Conservation (phyloP, 2,329 filamentous ascomycete genomes). For the Dothideomycetes sp. region DNA sequence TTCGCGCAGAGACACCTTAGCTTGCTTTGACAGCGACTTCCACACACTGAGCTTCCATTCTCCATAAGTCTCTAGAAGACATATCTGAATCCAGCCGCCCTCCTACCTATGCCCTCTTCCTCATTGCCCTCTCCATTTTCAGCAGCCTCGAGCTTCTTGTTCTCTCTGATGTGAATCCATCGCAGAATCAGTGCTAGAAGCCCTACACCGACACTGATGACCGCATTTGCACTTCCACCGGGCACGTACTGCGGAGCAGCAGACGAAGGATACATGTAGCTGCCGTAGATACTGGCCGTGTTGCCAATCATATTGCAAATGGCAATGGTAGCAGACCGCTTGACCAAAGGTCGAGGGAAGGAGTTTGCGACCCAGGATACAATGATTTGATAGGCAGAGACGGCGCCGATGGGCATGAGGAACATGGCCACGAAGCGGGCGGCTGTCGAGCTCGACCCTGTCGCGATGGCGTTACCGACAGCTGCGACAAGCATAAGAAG, state of each 20-base stretch:
- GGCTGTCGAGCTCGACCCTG: conserved; percentile 37
- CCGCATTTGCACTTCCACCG: too few species aligned
- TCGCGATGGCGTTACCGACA: conserved; percentile 45
- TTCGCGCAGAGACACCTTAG: too few species aligned
- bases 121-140: too few species aligned
- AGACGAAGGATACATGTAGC: background rate
- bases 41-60: too few species aligned
- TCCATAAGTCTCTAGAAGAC: too few species aligned
- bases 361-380: conserved; percentile 21
- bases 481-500: conserved; percentile 41
- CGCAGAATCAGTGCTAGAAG: too few species aligned
- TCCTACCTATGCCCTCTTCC: background rate
- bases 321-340: conserved; percentile 20
- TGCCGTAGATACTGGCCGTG: conserved; percentile 22
- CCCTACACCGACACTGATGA: too few species aligned
- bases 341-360: conserved; percentile 23
- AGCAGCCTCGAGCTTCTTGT: too few species aligned
- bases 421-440: conserved; percentile 54
- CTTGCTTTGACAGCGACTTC: too few species aligned
- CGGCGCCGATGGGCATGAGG: conserved; percentile 32
- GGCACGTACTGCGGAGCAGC: background rate
- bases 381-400: background rate
- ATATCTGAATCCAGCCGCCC: background rate
- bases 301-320: conserved; percentile 25
- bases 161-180: too few species aligned